phyloP scores from a whole-genome alignment of 805 yeast genomes.

The Myxozyma neotropica region DNA sequence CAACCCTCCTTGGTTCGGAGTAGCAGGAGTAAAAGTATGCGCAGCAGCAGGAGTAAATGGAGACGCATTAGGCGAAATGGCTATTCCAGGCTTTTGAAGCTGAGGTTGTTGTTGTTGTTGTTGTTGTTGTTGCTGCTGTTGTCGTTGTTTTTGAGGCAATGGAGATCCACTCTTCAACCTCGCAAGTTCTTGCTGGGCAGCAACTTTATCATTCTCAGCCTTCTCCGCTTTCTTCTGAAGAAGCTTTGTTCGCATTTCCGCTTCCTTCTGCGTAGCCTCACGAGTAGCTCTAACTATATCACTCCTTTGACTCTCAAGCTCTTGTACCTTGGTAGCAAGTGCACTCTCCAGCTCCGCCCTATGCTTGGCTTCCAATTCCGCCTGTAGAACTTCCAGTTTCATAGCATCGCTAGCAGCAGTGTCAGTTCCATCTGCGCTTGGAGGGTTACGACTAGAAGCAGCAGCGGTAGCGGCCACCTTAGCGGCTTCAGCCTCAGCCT shows the following conservation, averaged over 20 bases:
- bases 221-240: constrained; percentile 57
- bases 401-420: not conserved
- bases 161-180: constrained; percentile 31
- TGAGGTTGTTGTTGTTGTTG: constrained; percentile 1
- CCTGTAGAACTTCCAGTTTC: constrained; percentile 18
- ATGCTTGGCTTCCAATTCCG: constrained; percentile 37
- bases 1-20: not conserved
- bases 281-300: constrained; percentile 51
- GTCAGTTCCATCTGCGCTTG: not conserved
- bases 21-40: not conserved
- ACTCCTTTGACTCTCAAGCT: constrained; percentile 47
- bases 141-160: constrained; percentile 4
- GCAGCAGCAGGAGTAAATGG: not conserved
- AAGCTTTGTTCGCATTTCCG: constrained; percentile 60
- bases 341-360: constrained; percentile 35
- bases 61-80: not conserved
- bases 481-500: constrained; percentile 29
- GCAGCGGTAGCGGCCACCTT: constrained; percentile 38
- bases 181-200: constrained; percentile 29
- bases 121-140: constrained; percentile 7
- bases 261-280: constrained; percentile 57
- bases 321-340: constrained; percentile 36
- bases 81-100: not conserved
- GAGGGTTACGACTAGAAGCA: constrained; percentile 37
- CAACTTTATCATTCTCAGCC: constrained; percentile 47